Conservation (phyloP, 2,329 filamentous ascomycete genomes). For the Xylaria sp. region DNA sequence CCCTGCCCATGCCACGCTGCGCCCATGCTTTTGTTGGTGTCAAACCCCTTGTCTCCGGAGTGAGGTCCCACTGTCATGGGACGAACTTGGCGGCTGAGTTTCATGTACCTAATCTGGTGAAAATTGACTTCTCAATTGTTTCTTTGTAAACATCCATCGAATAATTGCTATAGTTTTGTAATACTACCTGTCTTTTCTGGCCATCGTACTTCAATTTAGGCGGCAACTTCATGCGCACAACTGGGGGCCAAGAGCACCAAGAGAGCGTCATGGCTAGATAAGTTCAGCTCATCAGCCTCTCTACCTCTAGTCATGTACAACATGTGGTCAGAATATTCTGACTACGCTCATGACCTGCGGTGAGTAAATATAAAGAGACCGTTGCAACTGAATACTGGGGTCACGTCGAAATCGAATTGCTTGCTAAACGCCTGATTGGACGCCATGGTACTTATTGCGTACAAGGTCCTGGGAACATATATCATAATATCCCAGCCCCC, state of each 20-base stretch:
- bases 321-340: constrained; percentile 28
- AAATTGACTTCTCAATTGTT: constrained; percentile 23
- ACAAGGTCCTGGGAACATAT: constrained; percentile 34
- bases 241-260: constrained; percentile 6
- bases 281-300: constrained; percentile 32
- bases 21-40: constrained; percentile 13
- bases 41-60: constrained; percentile 12
- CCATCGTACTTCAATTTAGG: constrained; percentile 11
- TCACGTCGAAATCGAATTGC: constrained; percentile 32
- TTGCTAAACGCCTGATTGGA: constrained; percentile 36
- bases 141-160: constrained; percentile 5
- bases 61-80: constrained; percentile 29
- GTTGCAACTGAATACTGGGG: constrained; percentile 13
- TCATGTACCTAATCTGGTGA: constrained; percentile 24
- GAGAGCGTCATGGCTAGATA: not conserved
- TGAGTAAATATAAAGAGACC: constrained; percentile 20
- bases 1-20: constrained; percentile 23
- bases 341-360: constrained; percentile 10
- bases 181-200: constrained; percentile 7
- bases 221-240: constrained; percentile 1
- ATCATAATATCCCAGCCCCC: constrained; percentile 37
- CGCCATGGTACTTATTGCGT: constrained; percentile 42
- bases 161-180: constrained; percentile 5
- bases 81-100: constrained; percentile 35
- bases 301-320: constrained; percentile 19